Evolutionary conservation across 257 asterid genomes (phyloP), one percentile per base, ranked within the genome.

Genomic region (Gentiana dahurica): DNA sequence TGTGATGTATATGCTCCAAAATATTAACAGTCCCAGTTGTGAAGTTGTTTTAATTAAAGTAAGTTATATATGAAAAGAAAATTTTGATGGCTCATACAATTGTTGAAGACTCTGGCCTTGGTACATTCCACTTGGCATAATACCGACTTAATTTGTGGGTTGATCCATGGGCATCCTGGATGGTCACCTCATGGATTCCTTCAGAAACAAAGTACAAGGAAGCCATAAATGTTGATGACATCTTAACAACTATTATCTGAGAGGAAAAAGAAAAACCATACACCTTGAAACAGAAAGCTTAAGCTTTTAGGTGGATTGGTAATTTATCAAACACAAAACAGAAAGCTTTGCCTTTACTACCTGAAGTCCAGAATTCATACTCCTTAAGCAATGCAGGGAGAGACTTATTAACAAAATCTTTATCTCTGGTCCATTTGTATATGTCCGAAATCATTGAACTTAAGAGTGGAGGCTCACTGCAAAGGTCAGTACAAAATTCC

Each of bases 31-130:
- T 41, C 46, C 24, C 9, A 41, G 5, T 41, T 41, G 46, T 41
- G 9, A 5, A 41, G 6, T 10, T 41, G 9, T 1, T 41, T 2
- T 39, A 5, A 39, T 39, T 39, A 39, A 5, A 39, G 8, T 4
- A 39, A 39, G 8, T 4, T 24, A 3, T 10, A 41, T 41, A 5
- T 4, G 2, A 41, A 34, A 39, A 44, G 49, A 13, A 39, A 53
- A 34, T n/a, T 44, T 12, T 34, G 58, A 6, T 6, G 39, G 49
- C 49, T 49, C 84, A 33, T 81, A 85, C 99, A 44, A 63, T 69
- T 57, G 86, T 78, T 36, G 89, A 76, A 0, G 99, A 92, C 68
- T 92, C 97, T 8, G 99, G 99, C 72, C 99, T 79, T 39, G 97
- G 91, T 56, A 76, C 65, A 58, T 92, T 75, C 99, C 99, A 92